Evolutionary conservation across 2,329 filamentous ascomycete species (phyloP), one percentile per base, ranked within the genome.

Genomic region (Botrytis pseudocinerea): DNA sequence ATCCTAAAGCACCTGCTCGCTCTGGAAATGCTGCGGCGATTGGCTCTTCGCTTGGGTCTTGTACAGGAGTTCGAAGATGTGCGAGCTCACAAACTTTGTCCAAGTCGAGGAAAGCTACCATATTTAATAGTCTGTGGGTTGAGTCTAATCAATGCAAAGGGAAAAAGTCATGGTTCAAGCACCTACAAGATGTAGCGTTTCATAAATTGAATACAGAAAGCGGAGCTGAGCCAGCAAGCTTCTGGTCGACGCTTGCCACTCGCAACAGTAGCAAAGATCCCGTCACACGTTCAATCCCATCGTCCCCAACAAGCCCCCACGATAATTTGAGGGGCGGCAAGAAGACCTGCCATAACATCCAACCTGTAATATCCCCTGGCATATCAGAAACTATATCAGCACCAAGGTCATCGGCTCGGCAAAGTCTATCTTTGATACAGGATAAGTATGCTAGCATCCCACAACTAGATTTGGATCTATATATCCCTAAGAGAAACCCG

Each of bases 11-110:
- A 25, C 54, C 72, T 42, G 48, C 76, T 46, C 75, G 77, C 32
- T 72, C 66, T 65, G 74, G 75, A 1, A 57, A 74, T 38, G 44
- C 68, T 2, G 60, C 72, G 12, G 60, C 63, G 5, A 71, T 76
- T 35, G 78, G 77, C 6, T 78, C 74, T 42, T 70, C 77, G 1
- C 72, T 79, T 59, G 78, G 78, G 22, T 44, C 71, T 14, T 73
- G 72, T 51, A 65, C 73, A 4, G 70, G 72, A 20, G 73, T 74
- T n/a, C 65, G 76, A 64, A 73, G 74, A 69, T 32, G 70, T 40
- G 69, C 40, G 16, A 77, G 73, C 64, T 76, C 76, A 9, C 63
- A 73, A 25, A 42, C 20, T 2, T 71, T 73, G 44, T 64, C 44
- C 12, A 73, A 75, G 54, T 64, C 70, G 77, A 70, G 70, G 70